These are phyloP conservation scores for Psilocybe subaeruginosa DNA, from an alignment of 768 basidiomycete genomes.

Conservation along the genomic window DNA sequence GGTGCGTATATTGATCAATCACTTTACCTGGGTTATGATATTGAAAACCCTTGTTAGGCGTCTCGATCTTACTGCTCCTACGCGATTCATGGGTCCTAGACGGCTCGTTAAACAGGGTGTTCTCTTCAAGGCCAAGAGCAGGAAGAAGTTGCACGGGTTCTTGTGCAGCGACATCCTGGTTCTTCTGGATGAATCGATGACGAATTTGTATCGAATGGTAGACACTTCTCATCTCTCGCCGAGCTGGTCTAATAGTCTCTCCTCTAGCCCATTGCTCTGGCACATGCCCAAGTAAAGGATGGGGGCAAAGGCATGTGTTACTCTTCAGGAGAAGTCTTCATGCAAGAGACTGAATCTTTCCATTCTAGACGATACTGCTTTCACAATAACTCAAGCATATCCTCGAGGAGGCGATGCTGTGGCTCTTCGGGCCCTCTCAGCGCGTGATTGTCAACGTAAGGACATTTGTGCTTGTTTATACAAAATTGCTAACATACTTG, in stretches of 20 bases:
- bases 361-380: slow-evolving; percentile 51
- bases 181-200: slow-evolving; percentile 72
- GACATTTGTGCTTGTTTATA: background rate
- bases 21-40: background rate
- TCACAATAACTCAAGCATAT: slow-evolving; percentile 69
- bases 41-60: slow-evolving; percentile 43
- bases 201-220: slow-evolving; percentile 84
- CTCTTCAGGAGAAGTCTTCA: background rate
- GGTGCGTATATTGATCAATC: slow-evolving; percentile 42
- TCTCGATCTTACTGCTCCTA: slow-evolving; percentile 90
- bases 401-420: slow-evolving; percentile 77
- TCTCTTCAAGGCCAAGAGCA: slow-evolving; percentile 82
- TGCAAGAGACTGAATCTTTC: background rate
- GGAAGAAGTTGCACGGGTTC: slow-evolving; percentile 73
- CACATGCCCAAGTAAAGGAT: slow-evolving; percentile 64
- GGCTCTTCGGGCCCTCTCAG: slow-evolving; percentile 55
- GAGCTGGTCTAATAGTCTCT: background rate
- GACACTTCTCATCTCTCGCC: slow-evolving; percentile 25
- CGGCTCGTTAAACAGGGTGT: slow-evolving; percentile 79
- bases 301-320: slow-evolving; percentile 47
- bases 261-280: slow-evolving; percentile 71
- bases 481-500: background rate
- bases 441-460: slow-evolving; percentile 58
- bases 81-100: slow-evolving; percentile 82
- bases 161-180: slow-evolving; percentile 92